Base-by-base conservation (phyloP, 2,329 filamentous ascomycete genomes). In the Plenodomus biglobosus region DNA sequence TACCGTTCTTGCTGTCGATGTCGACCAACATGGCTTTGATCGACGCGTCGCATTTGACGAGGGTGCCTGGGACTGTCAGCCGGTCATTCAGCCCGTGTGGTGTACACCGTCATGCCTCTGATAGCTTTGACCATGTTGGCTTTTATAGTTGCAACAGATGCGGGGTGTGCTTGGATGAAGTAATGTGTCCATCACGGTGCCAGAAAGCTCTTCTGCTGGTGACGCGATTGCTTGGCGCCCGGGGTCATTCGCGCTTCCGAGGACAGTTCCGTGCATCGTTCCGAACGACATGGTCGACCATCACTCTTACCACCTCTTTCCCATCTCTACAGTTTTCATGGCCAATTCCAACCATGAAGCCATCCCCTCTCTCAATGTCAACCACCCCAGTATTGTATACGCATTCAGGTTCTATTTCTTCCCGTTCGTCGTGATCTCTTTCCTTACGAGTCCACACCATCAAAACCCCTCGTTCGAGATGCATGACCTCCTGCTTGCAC, bases 21-120 rank as follows among this genome's bases (percentile, higher is more conserved):
- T 85, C 87, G 60, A 88, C 78, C 64, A 92, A 86, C 76, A 92
- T 90, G 55, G 88, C 87, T 73, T 91, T 92, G 79, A 92, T 91
- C 38, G 87, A 89, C n/a, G 88, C 86, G 68, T 92, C 88, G 73
- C 87, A 90, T 72, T 90, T 84, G 72, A 92, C 84, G 56, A 92
- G 80, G 21, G 89, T 85, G 53, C 88, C 88, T 79, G 52, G 2
- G 8, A 20, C 0, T 0, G 35, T 58, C 10, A 54, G 53, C 27
- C 3, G 7, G 27, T 15, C 48, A 30, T n/a, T 6, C 21, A 3
- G 36, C 32, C n/a, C 16, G 38, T 20, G 19, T 32, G 3, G n/a
- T 3, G 22, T 18, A n/a, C 11, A 4, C 10, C 1, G 40, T 16
- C 40, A 22, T 62, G 81, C 80, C 80, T 77, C 77, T 75, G 36